phyloP scores from a whole-genome alignment of 345 rosid species.

The Eucalyptus sp. region DNA sequence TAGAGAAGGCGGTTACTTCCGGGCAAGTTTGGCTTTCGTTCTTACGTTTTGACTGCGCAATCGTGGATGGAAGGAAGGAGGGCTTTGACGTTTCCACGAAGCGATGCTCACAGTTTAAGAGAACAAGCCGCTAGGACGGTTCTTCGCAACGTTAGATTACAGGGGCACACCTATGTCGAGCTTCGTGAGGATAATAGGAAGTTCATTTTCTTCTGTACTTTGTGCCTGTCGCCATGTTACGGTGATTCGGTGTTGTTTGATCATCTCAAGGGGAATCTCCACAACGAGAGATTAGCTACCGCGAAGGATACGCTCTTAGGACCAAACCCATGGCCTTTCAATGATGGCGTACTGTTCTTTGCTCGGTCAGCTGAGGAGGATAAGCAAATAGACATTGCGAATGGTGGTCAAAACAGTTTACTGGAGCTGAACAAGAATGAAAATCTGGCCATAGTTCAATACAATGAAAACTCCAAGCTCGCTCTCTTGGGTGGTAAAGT shows the following conservation, averaged over 20 bases:
- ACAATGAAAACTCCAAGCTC: conserved; percentile 10
- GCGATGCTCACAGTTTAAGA: conserved; percentile 29
- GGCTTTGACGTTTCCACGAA: conserved; percentile 41
- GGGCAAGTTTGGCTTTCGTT: neutral
- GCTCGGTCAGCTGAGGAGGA: conserved; percentile 25
- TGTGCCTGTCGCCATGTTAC: conserved; percentile 83
- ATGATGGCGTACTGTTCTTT: conserved; percentile 80
- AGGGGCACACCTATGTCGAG: conserved; percentile 72
- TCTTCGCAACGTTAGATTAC: conserved; percentile 44
- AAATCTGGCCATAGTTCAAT: conserved; percentile 47
- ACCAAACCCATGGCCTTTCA: conserved; percentile 85
- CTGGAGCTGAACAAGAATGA: conserved; percentile 16
- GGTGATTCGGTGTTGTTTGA: conserved; percentile 60
- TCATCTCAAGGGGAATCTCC: conserved; percentile 78
- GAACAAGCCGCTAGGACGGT: conserved; percentile 65
- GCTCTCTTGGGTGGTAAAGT: neutral
- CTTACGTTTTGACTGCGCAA: conserved; percentile 7
- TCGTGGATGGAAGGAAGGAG: conserved; percentile 46
- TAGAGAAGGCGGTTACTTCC: neutral
- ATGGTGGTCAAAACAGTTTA: conserved; percentile 1
- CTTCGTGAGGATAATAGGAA: conserved; percentile 73
- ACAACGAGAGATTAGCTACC: conserved; percentile 50
- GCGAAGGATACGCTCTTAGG: conserved; percentile 66
- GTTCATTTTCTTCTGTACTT: conserved; percentile 68
- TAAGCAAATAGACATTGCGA: conserved; percentile 1